Evolutionary conservation across 2,329 filamentous ascomycete species (phyloP).

Genomic region (Zasmidium citrigriseum): DNA sequence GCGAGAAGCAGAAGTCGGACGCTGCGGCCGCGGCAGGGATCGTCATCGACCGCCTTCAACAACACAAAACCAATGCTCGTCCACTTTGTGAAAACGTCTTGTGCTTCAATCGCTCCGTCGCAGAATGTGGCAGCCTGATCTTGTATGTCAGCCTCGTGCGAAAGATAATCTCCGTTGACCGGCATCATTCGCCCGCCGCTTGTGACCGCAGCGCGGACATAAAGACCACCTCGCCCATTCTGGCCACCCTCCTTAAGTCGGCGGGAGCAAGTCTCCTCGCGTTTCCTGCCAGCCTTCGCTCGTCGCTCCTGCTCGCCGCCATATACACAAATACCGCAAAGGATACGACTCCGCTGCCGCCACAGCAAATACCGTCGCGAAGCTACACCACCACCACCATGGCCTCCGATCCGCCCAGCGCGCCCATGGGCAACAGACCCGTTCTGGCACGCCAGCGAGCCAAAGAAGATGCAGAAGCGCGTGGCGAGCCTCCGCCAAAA

Average conservation of each 20-base stretch:
- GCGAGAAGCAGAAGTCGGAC: not conserved
- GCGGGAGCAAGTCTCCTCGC: constrained; percentile 2
- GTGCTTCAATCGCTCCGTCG: not conserved
- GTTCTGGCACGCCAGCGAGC: constrained; percentile 38
- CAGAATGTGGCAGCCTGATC: not conserved
- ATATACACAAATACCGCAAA: not conserved
- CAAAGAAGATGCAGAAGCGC: constrained; percentile 27
- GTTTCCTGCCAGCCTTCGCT: not conserved
- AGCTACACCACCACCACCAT: constrained; percentile 30
- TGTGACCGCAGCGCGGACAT: not conserved
- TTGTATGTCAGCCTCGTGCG: not conserved
- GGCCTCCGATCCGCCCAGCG: constrained; percentile 27
- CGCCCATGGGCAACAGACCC: constrained; percentile 18
- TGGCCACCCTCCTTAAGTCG: not conserved
- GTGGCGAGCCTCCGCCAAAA: constrained; percentile 17
- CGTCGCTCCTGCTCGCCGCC: constrained; percentile 6
- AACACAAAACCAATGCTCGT: not conserved
- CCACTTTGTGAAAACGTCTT: not conserved
- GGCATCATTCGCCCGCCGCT: not conserved
- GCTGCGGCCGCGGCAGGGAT: not conserved
- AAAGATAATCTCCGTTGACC: not conserved
- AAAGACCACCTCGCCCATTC: not conserved
- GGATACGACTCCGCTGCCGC: not conserved
- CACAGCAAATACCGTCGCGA: not conserved
- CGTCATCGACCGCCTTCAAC: not conserved